phyloP scores from a whole-genome alignment of 1,139 yeast genomes.

The Kluyveromyces sp. region DNA sequence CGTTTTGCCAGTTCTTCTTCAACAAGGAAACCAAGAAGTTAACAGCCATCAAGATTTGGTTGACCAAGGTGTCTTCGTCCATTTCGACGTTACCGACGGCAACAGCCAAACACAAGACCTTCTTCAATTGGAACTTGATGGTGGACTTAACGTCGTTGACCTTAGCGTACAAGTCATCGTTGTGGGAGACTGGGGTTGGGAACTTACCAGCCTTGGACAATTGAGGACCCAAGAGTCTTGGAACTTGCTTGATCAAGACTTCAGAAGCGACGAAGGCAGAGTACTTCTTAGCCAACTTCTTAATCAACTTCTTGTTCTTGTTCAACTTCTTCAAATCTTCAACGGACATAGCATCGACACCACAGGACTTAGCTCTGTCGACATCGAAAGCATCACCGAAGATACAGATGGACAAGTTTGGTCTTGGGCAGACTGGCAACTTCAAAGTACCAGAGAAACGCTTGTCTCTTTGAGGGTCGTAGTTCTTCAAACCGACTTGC shows the following conservation, averaged over 20 bases:
- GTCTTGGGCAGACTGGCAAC: conserved; percentile 99
- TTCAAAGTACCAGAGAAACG: conserved; percentile 99
- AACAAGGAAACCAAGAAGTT: conserved; percentile 99
- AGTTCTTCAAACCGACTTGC: conserved; percentile 99
- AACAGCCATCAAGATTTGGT: conserved; percentile 98
- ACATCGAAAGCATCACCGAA: conserved; percentile 99
- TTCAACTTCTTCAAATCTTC: conserved; percentile 99
- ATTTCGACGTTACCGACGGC: conserved; percentile 98
- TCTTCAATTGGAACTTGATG: conserved; percentile 99
- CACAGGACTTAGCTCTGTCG: conserved; percentile 99
- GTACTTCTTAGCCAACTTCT: conserved; percentile 99
- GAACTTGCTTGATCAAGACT: conserved; percentile 98
- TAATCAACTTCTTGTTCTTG: conserved; percentile 99
- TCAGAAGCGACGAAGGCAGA: conserved; percentile 99
- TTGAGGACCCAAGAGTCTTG: conserved; percentile 99
- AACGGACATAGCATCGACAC: conserved; percentile 99
- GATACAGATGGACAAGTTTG: conserved; percentile 99
- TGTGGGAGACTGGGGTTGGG: conserved; percentile 99
- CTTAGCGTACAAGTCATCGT: conserved; percentile 95
- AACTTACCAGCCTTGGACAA: conserved; percentile 99
- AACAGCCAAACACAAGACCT: conserved; percentile 87
- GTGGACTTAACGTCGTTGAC: conserved; percentile 97
- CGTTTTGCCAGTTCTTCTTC: conserved; percentile 99
- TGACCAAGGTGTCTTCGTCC: conserved; percentile 93
- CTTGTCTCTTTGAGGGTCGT: conserved; percentile 99